A percentile compares a stretch with the other conserved stretches of the same genome.
Conservation (phyloP, 1,284 basidiomycete species). For the Hemileia vastatrix region DNA sequence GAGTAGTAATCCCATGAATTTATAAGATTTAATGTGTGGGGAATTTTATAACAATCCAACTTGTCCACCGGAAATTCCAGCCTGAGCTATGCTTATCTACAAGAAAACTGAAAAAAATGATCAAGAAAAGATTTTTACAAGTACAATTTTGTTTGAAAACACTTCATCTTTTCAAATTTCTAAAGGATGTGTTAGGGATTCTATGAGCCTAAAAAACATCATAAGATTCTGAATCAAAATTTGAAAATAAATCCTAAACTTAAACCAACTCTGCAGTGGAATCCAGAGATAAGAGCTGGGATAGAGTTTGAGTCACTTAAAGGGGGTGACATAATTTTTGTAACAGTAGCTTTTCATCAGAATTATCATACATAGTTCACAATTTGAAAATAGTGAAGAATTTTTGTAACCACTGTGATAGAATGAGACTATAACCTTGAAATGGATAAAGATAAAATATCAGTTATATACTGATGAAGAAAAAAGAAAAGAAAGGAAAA, state of each 20-base stretch:
- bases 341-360: constrained; percentile 60
- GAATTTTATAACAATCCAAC: constrained; percentile 59
- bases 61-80: constrained; percentile 71
- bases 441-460: background rate
- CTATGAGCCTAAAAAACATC: too few relatives aligned
- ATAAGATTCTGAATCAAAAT: too few relatives aligned
- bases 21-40: constrained; percentile 50
- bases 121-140: too few relatives aligned
- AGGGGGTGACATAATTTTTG: constrained; percentile 71
- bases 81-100: constrained; percentile 74
- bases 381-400: constrained; percentile 72
- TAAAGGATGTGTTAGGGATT: too few relatives aligned
- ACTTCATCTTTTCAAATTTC: too few relatives aligned
- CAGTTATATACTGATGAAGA: background rate
- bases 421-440: constrained; percentile 11
- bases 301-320: constrained; percentile 41
- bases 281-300: background rate
- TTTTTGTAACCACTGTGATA: constrained; percentile 60
- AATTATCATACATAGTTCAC: constrained; percentile 61
- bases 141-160: too few relatives aligned
- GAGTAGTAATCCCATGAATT: constrained; percentile 62
- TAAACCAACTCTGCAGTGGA: too few relatives aligned
- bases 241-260: too few relatives aligned
- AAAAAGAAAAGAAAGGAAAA: too few relatives aligned
- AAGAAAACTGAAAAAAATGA: constrained; percentile 52